These are phyloP conservation scores for Phialemoniopsis sp. DNA, from an alignment of 2,329 filamentous ascomycete species.

Conservation along the genomic window DNA sequence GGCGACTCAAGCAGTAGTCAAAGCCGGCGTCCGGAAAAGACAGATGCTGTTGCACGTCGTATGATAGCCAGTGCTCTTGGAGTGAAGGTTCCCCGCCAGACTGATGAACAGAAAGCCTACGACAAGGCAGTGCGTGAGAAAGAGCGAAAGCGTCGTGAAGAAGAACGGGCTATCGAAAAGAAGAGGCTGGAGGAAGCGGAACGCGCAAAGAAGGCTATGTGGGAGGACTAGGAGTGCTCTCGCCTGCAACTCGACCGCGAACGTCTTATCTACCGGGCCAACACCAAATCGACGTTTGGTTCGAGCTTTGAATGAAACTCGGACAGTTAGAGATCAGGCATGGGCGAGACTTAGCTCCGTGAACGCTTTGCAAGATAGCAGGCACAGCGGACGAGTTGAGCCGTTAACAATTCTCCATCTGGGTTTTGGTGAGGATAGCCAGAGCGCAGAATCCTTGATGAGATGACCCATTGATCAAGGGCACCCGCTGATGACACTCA, in stretches of 20 bases:
- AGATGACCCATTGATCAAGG: too few relatives aligned
- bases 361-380: too few relatives aligned
- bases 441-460: too few relatives aligned
- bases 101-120: constrained; percentile 85
- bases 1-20: background rate
- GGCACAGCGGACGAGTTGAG: too few relatives aligned
- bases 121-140: constrained; percentile 79
- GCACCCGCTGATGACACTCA: too few relatives aligned
- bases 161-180: constrained; percentile 64
- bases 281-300: background rate
- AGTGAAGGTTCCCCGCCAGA: constrained; percentile 73
- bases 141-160: constrained; percentile 72
- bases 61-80: constrained; percentile 89
- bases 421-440: too few relatives aligned
- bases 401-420: too few relatives aligned
- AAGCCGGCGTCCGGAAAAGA: constrained; percentile 71
- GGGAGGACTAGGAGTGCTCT: constrained; percentile 60
- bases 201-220: constrained; percentile 76
- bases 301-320: background rate
- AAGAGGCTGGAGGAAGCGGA: constrained; percentile 61
- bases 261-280: background rate
- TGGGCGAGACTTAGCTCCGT: too few relatives aligned
- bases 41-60: constrained; percentile 82
- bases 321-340: too few relatives aligned
- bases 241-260: constrained; percentile 1